Percentiles rank a stretch among this genome's conserved stretches.
Conservation (phyloP, 2,329 filamentous ascomycete genomes). For the Aspergillus ochraceus region DNA sequence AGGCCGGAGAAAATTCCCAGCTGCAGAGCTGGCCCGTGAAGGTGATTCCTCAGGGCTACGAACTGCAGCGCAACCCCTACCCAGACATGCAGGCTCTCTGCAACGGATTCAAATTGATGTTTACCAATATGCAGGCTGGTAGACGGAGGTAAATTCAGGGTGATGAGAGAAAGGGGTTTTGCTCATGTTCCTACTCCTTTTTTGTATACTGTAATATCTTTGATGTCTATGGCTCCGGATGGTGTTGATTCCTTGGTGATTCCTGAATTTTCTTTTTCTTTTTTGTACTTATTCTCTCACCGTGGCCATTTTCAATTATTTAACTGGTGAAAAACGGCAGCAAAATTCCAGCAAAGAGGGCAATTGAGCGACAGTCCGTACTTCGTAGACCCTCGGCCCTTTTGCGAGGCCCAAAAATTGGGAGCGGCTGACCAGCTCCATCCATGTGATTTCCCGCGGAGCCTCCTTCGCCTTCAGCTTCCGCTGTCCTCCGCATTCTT, state of each 20-base stretch:
- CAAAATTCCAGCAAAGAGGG: background rate
- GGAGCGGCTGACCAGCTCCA: no score
- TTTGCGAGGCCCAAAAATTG: no score
- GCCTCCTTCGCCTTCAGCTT: background rate
- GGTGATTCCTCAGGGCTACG: conserved; percentile 88
- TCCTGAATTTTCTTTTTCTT: conserved; percentile 1
- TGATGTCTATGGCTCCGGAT: background rate
- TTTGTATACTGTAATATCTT: background rate
- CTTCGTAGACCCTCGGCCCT: no score
- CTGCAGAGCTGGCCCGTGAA: conserved; percentile 83
- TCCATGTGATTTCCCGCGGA: background rate
- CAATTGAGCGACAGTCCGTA: no score
- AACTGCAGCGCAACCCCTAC: conserved; percentile 84
- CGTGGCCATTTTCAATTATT: background rate
- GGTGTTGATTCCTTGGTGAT: conserved; percentile 1
- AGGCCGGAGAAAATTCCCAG: conserved; percentile 73
- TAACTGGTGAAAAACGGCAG: background rate
- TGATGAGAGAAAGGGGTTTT: conserved; percentile 5
- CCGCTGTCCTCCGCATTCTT: conserved; percentile 1
- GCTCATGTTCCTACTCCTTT: conserved; percentile 6
- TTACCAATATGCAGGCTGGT: conserved; percentile 60
- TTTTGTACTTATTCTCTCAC: background rate
- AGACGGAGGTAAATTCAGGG: conserved; percentile 23
- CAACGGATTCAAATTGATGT: conserved; percentile 93
- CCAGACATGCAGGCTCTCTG: conserved; percentile 93